These are phyloP conservation scores for Mucor circinelloides DNA, from an alignment of 371 early-diverging fungal genomes.

Conservation along the genomic window DNA sequence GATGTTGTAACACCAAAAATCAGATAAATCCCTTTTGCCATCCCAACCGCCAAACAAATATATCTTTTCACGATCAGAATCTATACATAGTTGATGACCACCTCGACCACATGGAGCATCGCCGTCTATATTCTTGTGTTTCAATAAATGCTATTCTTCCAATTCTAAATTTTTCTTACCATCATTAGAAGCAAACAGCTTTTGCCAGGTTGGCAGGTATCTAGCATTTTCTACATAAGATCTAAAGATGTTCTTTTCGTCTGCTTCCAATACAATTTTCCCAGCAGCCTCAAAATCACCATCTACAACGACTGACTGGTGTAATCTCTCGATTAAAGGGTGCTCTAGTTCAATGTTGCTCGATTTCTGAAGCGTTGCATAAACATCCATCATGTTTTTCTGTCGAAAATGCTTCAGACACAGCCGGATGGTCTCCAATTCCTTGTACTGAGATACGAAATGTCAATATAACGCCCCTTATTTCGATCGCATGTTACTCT, in stretches of 20 bases:
- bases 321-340: conserved; percentile 74
- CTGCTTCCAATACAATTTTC: conserved; percentile 63
- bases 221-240: conserved; percentile 64
- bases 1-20: conserved; percentile 88
- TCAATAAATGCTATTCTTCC: not conserved
- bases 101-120: conserved; percentile 74
- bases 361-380: conserved; percentile 66
- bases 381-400: conserved; percentile 72
- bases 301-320: conserved; percentile 63
- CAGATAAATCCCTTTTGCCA: conserved; percentile 86
- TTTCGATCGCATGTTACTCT: not conserved
- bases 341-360: conserved; percentile 75
- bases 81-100: conserved; percentile 97
- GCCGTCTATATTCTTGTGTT: conserved; percentile 28
- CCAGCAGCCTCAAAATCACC: conserved; percentile 82
- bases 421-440: conserved; percentile 78
- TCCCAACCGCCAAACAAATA: conserved; percentile 98
- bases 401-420: conserved; percentile 92
- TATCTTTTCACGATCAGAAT: conserved; percentile 68
- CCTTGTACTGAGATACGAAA: conserved; percentile 56
- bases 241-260: conserved; percentile 61
- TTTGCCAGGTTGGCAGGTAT: conserved; percentile 79
- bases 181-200: conserved; percentile 46
- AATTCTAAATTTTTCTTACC: conserved; percentile 6
- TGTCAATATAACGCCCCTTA: not conserved